Conservation (phyloP, 192 early-diverging fungal species). For the Coemansia sp. region DNA sequence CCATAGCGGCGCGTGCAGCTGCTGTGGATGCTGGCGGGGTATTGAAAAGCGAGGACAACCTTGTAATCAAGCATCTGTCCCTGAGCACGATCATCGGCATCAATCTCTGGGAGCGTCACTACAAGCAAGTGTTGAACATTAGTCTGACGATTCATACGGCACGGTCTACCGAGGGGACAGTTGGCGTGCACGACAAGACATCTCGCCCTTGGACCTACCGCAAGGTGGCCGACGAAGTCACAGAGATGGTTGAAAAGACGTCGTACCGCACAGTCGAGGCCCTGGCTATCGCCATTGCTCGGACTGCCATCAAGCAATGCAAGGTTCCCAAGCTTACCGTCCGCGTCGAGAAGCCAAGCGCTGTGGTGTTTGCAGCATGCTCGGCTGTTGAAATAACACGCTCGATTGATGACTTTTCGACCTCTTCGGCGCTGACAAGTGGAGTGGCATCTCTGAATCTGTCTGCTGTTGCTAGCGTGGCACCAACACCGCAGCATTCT, state of each 20-base stretch:
- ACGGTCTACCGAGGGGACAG: constrained; percentile 6
- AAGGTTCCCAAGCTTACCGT: constrained; percentile 87
- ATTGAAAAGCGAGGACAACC: constrained; percentile 65
- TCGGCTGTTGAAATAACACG: constrained; percentile 91
- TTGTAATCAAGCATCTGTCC: constrained; percentile 80
- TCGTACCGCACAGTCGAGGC: constrained; percentile 96
- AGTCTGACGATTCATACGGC: constrained; percentile 56
- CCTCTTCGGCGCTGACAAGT: constrained; percentile 1
- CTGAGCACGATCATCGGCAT: constrained; percentile 91
- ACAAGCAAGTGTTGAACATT: constrained; percentile 87
- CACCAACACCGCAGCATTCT: constrained; percentile 13
- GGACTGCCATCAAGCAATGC: constrained; percentile 74
- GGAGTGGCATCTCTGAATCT: constrained; percentile 1
- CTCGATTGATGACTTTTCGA: constrained; percentile 54
- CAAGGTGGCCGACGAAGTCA: constrained; percentile 82
- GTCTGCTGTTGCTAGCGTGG: constrained; percentile 11
- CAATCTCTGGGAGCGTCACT: constrained; percentile 93
- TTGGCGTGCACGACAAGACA: constrained; percentile 58
- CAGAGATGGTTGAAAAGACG: constrained; percentile 80
- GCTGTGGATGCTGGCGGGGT: constrained; percentile 36
- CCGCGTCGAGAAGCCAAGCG: constrained; percentile 92
- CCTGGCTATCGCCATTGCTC: constrained; percentile 78
- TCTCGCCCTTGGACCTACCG: constrained; percentile 82
- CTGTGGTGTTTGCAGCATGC: constrained; percentile 85
- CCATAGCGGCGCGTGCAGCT: constrained; percentile 26